phyloP scores from a whole-genome alignment of 352 stramenopile genomes.

The Globisporangium paroecandrum region DNA sequence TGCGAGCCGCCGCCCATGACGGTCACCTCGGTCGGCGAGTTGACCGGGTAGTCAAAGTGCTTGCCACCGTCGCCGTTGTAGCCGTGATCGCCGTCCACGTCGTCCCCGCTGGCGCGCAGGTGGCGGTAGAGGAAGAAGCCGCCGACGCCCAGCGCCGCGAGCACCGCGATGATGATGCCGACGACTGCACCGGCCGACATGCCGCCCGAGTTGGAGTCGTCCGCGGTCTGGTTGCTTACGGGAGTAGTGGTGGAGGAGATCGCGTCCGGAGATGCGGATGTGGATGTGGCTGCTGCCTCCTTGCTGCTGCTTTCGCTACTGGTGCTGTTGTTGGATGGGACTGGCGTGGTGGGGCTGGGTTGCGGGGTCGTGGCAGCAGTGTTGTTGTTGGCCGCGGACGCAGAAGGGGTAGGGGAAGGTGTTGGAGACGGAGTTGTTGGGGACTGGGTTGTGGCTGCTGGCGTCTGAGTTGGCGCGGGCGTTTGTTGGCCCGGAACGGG shows the following conservation, averaged over 20 bases:
- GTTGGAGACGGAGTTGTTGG: constrained; percentile 6
- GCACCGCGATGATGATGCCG: constrained; percentile 39
- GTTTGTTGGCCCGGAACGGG: constrained; percentile 1
- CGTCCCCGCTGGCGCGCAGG: constrained; percentile 12
- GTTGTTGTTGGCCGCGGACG: not conserved
- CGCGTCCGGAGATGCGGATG: constrained; percentile 3
- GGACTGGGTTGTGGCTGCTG: not conserved
- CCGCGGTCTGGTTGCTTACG: not conserved
- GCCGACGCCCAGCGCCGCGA: constrained; percentile 28
- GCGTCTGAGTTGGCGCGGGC: constrained; percentile 2
- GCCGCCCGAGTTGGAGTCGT: constrained; percentile 12
- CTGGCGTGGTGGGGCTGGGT: not conserved
- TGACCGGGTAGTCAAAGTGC: constrained; percentile 36
- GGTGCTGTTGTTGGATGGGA: constrained; percentile 1
- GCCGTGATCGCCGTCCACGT: constrained; percentile 10
- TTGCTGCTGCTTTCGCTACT: constrained; percentile 13
- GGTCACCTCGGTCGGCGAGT: constrained; percentile 14
- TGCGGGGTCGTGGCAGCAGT: constrained; percentile 2
- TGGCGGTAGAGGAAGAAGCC: constrained; percentile 42
- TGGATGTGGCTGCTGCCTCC: constrained; percentile 1
- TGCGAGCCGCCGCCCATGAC: constrained; percentile 21
- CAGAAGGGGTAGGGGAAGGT: constrained; percentile 11
- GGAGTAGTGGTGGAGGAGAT: not conserved
- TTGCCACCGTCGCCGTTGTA: constrained; percentile 19
- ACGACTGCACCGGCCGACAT: constrained; percentile 44